Evolutionary conservation across 179 eudicot species (phyloP).

Genomic region (Spergularia azorica): DNA sequence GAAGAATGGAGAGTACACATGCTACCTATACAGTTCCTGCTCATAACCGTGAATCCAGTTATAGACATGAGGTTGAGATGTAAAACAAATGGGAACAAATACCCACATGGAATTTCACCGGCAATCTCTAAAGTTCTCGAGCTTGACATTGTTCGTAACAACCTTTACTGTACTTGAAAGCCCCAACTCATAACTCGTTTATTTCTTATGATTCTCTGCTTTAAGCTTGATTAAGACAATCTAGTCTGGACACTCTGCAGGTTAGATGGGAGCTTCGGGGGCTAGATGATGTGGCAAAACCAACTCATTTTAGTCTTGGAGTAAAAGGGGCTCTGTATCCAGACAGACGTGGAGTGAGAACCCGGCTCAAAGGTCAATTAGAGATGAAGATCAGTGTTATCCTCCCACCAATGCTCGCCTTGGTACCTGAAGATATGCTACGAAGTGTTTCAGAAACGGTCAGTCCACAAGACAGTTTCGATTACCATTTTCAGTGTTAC

Average conservation of each 20-base stretch:
- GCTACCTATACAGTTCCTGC: slow-evolving; percentile 77
- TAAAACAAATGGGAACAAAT: slow-evolving; percentile 58
- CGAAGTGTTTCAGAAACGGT: slow-evolving; percentile 69
- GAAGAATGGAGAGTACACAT: slow-evolving; percentile 93
- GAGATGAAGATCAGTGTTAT: slow-evolving; percentile 70
- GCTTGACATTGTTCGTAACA: slow-evolving; percentile 65
- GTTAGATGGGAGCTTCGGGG: slow-evolving; percentile 89
- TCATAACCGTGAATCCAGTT: slow-evolving; percentile 65
- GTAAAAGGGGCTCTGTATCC: slow-evolving; percentile 79
- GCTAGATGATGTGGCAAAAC: slow-evolving; percentile 62
- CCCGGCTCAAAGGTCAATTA: slow-evolving; percentile 69
- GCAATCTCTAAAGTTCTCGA: slow-evolving; percentile 68
- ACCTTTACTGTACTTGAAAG: slow-evolving; percentile 3
- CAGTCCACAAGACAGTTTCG: slow-evolving; percentile 16
- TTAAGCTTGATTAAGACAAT: not conserved
- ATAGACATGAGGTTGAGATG: slow-evolving; percentile 81
- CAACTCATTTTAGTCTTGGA: slow-evolving; percentile 64
- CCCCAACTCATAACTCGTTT: not conserved
- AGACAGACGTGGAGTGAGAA: slow-evolving; percentile 55
- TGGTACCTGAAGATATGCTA: slow-evolving; percentile 71
- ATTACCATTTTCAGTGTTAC: too few species aligned
- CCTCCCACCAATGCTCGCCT: slow-evolving; percentile 63
- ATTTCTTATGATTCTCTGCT: not conserved
- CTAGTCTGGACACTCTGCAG: slow-evolving; percentile 35
- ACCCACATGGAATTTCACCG: slow-evolving; percentile 70